Evolutionary conservation across 2,329 filamentous ascomycete species (phyloP).

Genomic region (Nigrograna mackinnonii): DNA sequence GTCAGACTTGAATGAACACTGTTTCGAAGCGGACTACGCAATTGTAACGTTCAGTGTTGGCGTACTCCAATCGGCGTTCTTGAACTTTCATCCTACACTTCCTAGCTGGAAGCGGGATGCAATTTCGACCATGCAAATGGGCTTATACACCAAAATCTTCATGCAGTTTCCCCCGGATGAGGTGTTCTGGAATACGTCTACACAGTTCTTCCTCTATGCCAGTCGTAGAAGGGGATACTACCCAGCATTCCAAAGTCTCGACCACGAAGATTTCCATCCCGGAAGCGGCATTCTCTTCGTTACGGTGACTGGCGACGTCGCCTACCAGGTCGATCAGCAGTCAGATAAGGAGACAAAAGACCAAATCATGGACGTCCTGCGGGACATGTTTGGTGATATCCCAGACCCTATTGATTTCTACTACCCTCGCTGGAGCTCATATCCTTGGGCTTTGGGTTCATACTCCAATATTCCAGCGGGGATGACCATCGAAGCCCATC

Average conservation of each 20-base stretch:
- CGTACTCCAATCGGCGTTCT: conserved; percentile 61
- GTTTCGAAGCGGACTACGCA: conserved; percentile 60
- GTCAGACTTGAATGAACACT: conserved; percentile 21
- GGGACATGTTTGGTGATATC: conserved; percentile 61
- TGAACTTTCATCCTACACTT: conserved; percentile 60
- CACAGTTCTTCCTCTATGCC: conserved; percentile 54
- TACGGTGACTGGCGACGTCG: conserved; percentile 58
- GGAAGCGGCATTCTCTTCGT: conserved; percentile 65
- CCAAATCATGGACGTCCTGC: conserved; percentile 59
- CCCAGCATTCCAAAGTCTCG: conserved; percentile 64
- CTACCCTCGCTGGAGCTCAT: conserved; percentile 60
- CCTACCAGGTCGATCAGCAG: conserved; percentile 60
- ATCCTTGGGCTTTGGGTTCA: conserved; percentile 56
- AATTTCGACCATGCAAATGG: conserved; percentile 66
- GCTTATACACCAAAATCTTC: conserved; percentile 71
- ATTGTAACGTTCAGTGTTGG: conserved; percentile 35
- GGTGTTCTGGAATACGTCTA: conserved; percentile 61
- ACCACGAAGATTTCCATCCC: conserved; percentile 56
- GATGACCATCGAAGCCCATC: conserved; percentile 63
- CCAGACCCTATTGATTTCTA: conserved; percentile 61
- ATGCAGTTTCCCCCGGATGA: conserved; percentile 59
- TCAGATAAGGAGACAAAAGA: conserved; percentile 55
- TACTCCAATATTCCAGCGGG: conserved; percentile 67
- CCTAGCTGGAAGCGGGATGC: conserved; percentile 64
- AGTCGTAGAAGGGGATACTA: conserved; percentile 50